A percentile compares a stretch with the other conserved stretches of the same genome.
Conservation (phyloP, 2,329 filamentous ascomycete species). For the Blumeriella jaapii region DNA sequence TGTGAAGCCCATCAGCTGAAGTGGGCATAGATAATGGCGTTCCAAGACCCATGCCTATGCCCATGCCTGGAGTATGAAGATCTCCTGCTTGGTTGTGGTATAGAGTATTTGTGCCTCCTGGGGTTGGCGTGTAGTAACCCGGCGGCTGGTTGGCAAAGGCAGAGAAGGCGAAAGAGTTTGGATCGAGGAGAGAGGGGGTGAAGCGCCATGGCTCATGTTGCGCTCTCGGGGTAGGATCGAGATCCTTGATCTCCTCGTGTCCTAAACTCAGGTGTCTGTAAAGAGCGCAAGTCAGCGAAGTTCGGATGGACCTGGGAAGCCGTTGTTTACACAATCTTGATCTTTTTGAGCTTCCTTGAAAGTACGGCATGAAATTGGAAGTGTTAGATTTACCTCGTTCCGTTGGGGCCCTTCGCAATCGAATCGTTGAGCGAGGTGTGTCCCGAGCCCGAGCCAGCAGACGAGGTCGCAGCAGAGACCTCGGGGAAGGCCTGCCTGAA, state of each 20-base stretch:
- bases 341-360: background rate
- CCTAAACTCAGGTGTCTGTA: slow-evolving; percentile 22
- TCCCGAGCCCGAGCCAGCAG: slow-evolving; percentile 33
- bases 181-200: slow-evolving; percentile 79
- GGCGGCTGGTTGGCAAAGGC: slow-evolving; percentile 68
- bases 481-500: slow-evolving; percentile 80
- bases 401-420: slow-evolving; percentile 21
- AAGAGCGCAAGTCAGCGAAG: slow-evolving; percentile 1
- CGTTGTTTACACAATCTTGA: too few species aligned
- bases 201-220: slow-evolving; percentile 77
- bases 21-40: slow-evolving; percentile 73
- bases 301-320: too few species aligned
- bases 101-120: slow-evolving; percentile 66
- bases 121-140: slow-evolving; percentile 81
- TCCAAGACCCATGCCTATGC: slow-evolving; percentile 41
- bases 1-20: slow-evolving; percentile 52
- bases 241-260: slow-evolving; percentile 47
- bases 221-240: slow-evolving; percentile 72
- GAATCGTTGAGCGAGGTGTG: slow-evolving; percentile 14
- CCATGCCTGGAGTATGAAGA: slow-evolving; percentile 75
- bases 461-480: slow-evolving; percentile 42
- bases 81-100: slow-evolving; percentile 80
- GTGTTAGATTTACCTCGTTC: slow-evolving; percentile 17
- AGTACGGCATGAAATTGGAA: background rate
- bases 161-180: slow-evolving; percentile 70